Base-by-base conservation (phyloP, 1,284 basidiomycete genomes). In the Boletus sp. region DNA sequence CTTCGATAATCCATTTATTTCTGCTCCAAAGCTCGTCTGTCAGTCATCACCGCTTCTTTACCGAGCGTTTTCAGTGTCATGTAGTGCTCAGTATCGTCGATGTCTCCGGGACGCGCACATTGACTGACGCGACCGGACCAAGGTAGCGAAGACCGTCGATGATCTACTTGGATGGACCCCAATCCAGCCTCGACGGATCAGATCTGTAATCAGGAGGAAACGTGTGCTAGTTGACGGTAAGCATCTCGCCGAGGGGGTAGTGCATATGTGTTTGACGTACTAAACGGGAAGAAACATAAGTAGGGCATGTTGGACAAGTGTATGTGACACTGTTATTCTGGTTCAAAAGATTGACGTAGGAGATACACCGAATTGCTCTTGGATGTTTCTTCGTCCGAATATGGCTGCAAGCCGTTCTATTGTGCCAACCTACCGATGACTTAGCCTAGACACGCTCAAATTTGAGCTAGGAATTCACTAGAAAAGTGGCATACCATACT, bases 131-230 rank as follows among this genome's bases (percentile, higher is more conserved):
- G 58, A 78, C 83, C 0, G 88, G 74, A 0, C 88, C 87, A 44
- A 86, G 68, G n/a, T 67, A 68, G 67, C 88, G 77, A 10, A 93
- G 77, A 4, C 75, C 54, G 30, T 83, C 71, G 52, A 93, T 93
- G 44, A 88, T 82, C 90, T 90, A 92, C 74, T 92, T 93, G 4
- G 89, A 89, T 0, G 91, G 90, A 74, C 93, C 91, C 90, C 90
- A 93, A 65, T 90, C 88, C 38, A 80, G 72, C 5, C 60, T 52
- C 21, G 81, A 80, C 6, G 88, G 87, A 0, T 87, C 88, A 31
- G 86, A 87, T 48, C 88, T 81, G 71, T 84, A 90, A 70, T 91
- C 90, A 64, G 88, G 84, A 8, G 91, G 91, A 71, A 93, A 93
- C 1, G 90, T 81, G 70, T 93, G 90, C 83, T 93, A 75, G 44